Evolutionary conservation across 345 rosid species (phyloP).

Genomic region (Pistacia integerrima): DNA sequence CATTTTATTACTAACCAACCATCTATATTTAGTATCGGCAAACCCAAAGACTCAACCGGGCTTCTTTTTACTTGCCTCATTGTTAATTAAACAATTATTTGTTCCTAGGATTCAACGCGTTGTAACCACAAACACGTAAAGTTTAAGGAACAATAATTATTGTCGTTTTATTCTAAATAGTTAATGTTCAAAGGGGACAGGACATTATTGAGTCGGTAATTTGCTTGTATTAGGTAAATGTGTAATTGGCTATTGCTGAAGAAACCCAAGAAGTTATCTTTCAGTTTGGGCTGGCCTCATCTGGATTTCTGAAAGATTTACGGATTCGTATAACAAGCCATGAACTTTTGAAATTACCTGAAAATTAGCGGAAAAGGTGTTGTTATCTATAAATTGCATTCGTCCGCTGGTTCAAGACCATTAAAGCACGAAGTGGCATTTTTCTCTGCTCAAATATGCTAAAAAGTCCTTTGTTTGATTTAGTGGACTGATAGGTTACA

Average conservation of each 20-base stretch:
- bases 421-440: neutral
- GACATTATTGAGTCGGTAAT: neutral
- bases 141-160: neutral
- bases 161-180: neutral
- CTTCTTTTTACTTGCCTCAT: too few relatives aligned
- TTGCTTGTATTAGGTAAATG: neutral
- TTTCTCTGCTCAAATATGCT: neutral
- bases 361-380: constrained; percentile 3
- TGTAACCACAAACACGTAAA: neutral
- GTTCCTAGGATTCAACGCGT: neutral
- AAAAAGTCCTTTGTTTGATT: neutral
- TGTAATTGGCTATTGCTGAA: neutral
- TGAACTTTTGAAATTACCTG: neutral
- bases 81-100: neutral
- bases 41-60: too few relatives aligned
- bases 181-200: neutral
- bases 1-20: too few relatives aligned
- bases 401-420: neutral
- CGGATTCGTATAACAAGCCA: neutral
- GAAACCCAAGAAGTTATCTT: neutral
- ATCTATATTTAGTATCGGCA: too few relatives aligned
- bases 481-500: neutral
- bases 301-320: neutral
- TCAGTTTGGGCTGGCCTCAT: neutral
- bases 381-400: neutral